A percentile compares a stretch with the other conserved stretches of the same genome.
phyloP scores from a whole-genome alignment of 164 flowering plant genomes.

The Umbellularia californica region DNA sequence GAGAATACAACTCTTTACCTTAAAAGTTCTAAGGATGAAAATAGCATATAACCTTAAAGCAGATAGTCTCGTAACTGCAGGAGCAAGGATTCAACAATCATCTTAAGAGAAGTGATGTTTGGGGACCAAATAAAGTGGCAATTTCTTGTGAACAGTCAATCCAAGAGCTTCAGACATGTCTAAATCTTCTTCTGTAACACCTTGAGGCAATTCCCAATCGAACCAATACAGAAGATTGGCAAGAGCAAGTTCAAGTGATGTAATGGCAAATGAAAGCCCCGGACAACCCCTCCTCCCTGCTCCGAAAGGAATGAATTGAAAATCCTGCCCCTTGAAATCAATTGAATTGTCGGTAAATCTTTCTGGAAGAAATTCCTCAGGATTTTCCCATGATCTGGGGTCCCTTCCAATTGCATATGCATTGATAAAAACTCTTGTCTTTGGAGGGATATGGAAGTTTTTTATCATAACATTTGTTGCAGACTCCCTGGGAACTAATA shows the following conservation, averaged over 20 bases:
- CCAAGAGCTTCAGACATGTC: background rate
- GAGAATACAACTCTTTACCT: too few species aligned
- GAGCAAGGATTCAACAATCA: too few species aligned
- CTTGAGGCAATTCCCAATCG: constrained; percentile 6
- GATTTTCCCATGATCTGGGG: constrained; percentile 4
- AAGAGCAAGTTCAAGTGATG: background rate
- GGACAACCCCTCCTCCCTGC: constrained; percentile 9
- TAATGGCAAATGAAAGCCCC: background rate
- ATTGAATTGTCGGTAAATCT: background rate
- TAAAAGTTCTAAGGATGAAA: too few species aligned
- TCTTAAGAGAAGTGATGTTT: background rate
- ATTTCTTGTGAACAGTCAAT: background rate
- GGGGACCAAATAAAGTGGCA: background rate
- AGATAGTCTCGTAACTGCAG: too few species aligned
- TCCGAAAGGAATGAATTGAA: constrained; percentile 6
- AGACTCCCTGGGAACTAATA: background rate
- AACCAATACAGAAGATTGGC: constrained; percentile 4
- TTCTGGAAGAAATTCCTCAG: constrained; percentile 6
- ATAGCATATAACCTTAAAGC: too few species aligned
- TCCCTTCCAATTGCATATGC: constrained; percentile 3
- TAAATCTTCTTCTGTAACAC: background rate
- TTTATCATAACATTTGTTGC: background rate
- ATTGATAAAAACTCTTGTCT: constrained; percentile 5
- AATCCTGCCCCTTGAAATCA: constrained; percentile 7
- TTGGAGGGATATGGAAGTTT: background rate